Conservation (phyloP, 306 rosid genomes). For the Corylus americana region DNA sequence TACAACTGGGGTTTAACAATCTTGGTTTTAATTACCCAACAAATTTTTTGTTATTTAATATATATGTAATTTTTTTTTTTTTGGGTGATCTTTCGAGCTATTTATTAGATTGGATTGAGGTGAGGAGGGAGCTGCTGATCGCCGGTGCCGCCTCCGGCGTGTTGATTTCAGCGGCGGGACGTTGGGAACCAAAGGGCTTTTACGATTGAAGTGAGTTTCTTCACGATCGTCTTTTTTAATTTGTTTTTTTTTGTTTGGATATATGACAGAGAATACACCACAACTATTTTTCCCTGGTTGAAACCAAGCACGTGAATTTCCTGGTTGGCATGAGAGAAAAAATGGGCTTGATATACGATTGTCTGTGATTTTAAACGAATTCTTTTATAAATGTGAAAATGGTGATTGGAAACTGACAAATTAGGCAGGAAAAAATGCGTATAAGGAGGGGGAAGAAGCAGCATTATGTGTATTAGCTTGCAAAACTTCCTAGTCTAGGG, state of each 20-base stretch:
- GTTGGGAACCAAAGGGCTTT: not conserved
- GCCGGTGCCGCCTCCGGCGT: constrained; percentile 23
- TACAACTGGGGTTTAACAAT: not conserved
- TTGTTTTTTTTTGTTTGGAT: no score
- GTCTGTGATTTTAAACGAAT: not conserved
- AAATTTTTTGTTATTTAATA: not conserved
- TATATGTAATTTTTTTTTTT: not conserved
- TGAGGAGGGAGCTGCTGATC: constrained; percentile 12
- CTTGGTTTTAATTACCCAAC: not conserved
- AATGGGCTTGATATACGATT: no score
- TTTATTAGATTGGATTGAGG: not conserved
- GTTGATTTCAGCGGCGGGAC: constrained; percentile 14
- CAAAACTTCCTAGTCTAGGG: not conserved
- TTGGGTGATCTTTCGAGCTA: not conserved
- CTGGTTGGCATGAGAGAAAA: not conserved
- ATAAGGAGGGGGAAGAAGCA: not conserved
- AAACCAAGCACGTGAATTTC: not conserved
- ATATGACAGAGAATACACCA: not conserved
- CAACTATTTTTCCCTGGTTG: not conserved
- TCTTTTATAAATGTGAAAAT: not conserved
- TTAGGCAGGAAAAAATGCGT: not conserved
- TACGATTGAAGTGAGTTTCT: constrained; percentile 14
- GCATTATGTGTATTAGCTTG: not conserved
- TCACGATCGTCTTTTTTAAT: not conserved
- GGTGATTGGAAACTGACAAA: not conserved